phyloP scores from a whole-genome alignment of 306 rosid species.

The Spatholobus suberectus region DNA sequence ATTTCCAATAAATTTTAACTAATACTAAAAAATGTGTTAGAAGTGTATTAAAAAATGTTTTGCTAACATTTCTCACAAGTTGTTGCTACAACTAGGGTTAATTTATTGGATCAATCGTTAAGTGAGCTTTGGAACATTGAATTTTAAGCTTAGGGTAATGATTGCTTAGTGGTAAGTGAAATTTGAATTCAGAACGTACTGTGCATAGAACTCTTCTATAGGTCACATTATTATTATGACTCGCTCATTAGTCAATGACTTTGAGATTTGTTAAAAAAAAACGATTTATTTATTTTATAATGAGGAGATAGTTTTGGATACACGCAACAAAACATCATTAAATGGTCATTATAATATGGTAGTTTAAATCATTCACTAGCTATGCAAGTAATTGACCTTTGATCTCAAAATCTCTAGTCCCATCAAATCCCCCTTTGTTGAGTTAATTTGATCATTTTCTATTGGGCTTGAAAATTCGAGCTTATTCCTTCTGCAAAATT shows the following conservation, averaged over 20 bases:
- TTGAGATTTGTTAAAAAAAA: background rate
- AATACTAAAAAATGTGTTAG: too few relatives aligned
- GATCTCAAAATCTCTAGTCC: background rate
- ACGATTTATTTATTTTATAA: background rate
- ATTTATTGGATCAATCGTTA: background rate
- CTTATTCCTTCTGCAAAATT: background rate
- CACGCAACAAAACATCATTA: background rate
- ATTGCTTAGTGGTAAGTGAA: background rate
- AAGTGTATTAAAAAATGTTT: too few relatives aligned
- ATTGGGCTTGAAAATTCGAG: background rate
- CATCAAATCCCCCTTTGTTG: background rate
- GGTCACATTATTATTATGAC: background rate
- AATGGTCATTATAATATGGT: background rate
- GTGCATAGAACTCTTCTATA: background rate
- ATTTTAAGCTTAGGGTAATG: background rate
- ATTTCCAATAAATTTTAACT: too few relatives aligned
- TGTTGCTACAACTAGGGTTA: too few relatives aligned
- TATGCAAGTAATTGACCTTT: slow-evolving; percentile 19
- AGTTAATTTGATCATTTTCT: background rate
- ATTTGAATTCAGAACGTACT: background rate
- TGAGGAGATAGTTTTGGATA: background rate
- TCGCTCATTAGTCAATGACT: background rate
- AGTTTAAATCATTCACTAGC: background rate
- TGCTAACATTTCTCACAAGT: too few relatives aligned
- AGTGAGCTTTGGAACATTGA: background rate